Percentiles rank a stretch among this genome's conserved stretches.
Conservation (phyloP, 495 filamentous ascomycete genomes). For the Entonaema liquescens region DNA sequence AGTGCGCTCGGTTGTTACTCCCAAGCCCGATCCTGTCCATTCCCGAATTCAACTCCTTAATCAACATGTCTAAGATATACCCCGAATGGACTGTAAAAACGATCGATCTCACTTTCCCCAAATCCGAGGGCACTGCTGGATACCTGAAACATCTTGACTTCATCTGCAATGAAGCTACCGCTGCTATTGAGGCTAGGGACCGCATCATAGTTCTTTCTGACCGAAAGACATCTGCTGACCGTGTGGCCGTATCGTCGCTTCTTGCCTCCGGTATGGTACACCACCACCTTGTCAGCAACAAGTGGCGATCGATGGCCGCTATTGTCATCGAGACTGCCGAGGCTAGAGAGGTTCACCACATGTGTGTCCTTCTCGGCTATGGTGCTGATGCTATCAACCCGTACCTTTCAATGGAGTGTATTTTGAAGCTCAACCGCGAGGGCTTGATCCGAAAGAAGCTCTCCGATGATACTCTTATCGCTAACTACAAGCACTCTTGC, state of each 20-base stretch:
- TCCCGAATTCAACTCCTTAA: constrained; percentile 89
- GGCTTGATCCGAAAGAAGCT: constrained; percentile 91
- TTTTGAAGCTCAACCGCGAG: constrained; percentile 98
- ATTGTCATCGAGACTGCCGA: constrained; percentile 94
- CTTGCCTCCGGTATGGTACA: constrained; percentile 95
- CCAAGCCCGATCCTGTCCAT: constrained; percentile 93
- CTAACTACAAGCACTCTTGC: constrained; percentile 98
- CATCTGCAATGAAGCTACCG: constrained; percentile 86
- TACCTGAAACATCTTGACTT: constrained; percentile 90
- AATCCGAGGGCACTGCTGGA: constrained; percentile 81
- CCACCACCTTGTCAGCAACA: constrained; percentile 96
- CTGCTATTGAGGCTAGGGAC: constrained; percentile 84
- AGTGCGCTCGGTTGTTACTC: constrained; percentile 87
- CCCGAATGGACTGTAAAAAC: constrained; percentile 87
- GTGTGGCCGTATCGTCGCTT: constrained; percentile 87
- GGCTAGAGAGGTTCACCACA: constrained; percentile 97
- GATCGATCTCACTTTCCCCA: constrained; percentile 98
- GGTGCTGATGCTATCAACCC: constrained; percentile 97
- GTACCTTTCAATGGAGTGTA: constrained; percentile 97
- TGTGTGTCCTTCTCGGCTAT: constrained; percentile 97
- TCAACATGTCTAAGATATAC: constrained; percentile 77
- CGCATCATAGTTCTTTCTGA: constrained; percentile 92
- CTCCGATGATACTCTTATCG: constrained; percentile 82
- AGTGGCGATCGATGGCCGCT: constrained; percentile 91
- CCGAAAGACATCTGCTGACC: constrained; percentile 82